Base-by-base conservation (phyloP, 129 eudicot species). In the Lonicera japonica region DNA sequence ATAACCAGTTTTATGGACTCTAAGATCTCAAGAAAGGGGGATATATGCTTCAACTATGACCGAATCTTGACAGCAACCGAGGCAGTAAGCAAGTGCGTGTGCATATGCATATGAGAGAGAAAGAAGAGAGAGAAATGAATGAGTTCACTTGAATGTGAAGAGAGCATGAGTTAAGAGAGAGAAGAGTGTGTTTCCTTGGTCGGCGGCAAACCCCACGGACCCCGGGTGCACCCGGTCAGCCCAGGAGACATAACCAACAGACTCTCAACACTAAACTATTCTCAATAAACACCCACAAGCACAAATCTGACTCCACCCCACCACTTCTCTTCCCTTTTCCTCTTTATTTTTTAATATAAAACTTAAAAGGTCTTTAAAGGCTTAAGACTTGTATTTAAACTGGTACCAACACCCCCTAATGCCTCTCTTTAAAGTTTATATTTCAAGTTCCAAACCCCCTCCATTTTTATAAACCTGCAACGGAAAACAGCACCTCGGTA, bases 151-250 rank as follows among this genome's bases (percentile, higher is more conserved):
- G 65, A 75, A 82, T 67, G 67, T 64, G 70, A 82, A 82, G 81
- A 46, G 80, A 69, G 69, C n/a, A n/a, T n/a, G n/a, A n/a, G n/a
- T n/a, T 62, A 51, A 69, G 14, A 74, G 16, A 25, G 21, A 56
- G 70, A 83, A 82, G 81, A 74, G 69, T 54, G 22, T 84, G 96
- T 87, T 79, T 74, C 95, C 95, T 76, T 79, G 81, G 82, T 77
- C 74, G 77, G 80, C 81, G 89, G 99, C 99, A 92, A 88, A 85
- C 79, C 92, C 99, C 96, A 77, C 84, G 71, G 83, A 85, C 80
- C 58, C 63, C 92, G 96, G 95, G 78, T 58, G 59, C 51, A 64
- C 81, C 90, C 75, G 77, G 89, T 83, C 80, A 88, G 86, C 86
- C 25, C 36, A 88, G 99, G 92, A 74, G 96, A 92, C 99, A 92